phyloP scores from a whole-genome alignment of 1,139 yeast species.

The Blastobotrys capitulatus region DNA sequence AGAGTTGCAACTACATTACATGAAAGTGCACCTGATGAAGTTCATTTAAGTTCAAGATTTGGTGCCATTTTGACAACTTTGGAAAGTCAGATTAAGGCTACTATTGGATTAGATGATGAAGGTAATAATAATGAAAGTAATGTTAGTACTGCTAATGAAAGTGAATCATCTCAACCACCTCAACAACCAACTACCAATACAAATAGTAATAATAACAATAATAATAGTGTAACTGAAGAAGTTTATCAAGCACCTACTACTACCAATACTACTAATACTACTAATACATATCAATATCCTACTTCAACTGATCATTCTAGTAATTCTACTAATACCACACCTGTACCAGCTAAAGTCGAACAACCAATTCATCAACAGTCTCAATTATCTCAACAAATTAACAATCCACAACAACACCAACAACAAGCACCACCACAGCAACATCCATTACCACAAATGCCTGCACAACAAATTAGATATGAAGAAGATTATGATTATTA shows the following conservation, averaged over 20 bases:
- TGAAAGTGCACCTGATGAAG: conserved; percentile 85
- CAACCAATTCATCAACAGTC: too few relatives aligned
- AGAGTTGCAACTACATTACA: conserved; percentile 68
- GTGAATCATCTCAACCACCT: neutral
- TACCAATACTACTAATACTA: too few relatives aligned
- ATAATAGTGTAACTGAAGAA: conserved; percentile 4
- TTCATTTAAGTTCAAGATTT: conserved; percentile 76
- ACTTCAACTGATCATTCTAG: too few relatives aligned
- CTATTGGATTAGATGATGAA: conserved; percentile 5
- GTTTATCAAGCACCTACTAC: too few relatives aligned
- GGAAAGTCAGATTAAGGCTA: conserved; percentile 62
- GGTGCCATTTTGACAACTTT: conserved; percentile 75
- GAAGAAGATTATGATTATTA: neutral
- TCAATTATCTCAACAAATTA: too few relatives aligned
- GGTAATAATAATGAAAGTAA: neutral
- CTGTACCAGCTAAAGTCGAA: too few relatives aligned
- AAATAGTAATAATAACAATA: conserved; percentile 10
- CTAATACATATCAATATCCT: too few relatives aligned
- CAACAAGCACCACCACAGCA: conserved; percentile 3
- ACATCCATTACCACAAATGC: conserved; percentile 3
- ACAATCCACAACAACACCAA: too few relatives aligned
- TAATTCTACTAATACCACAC: too few relatives aligned
- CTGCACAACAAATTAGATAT: neutral
- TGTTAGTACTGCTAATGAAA: neutral
- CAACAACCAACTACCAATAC: neutral